These are phyloP conservation scores for Euptelea pleiosperma DNA, from an alignment of 164 flowering plant genomes.

Conservation along the genomic window DNA sequence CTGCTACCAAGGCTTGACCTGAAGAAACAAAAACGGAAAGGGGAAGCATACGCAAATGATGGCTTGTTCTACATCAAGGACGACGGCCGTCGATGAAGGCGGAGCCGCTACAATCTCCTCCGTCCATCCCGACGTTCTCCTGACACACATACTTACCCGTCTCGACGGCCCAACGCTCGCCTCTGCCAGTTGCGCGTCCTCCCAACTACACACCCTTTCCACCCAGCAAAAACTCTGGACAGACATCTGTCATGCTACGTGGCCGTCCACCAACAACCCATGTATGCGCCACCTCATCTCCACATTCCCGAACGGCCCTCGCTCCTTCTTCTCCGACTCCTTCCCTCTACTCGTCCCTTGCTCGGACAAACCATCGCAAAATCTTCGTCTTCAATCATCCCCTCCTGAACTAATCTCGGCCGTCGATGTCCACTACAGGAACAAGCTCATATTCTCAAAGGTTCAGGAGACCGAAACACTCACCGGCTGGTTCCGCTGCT, in stretches of 20 bases:
- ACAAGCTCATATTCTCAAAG: conserved; percentile 39
- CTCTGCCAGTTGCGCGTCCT: conserved; percentile 45
- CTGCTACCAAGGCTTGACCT: too few relatives aligned
- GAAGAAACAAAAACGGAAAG: too few relatives aligned
- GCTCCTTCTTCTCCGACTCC: conserved; percentile 69
- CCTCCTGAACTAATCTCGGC: conserved; percentile 49
- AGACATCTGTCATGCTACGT: conserved; percentile 41
- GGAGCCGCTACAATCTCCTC: conserved; percentile 11
- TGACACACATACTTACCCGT: conserved; percentile 56
- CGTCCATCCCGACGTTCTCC: conserved; percentile 47
- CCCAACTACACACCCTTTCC: conserved; percentile 39
- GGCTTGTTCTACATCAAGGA: not conserved
- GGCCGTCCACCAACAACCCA: conserved; percentile 59
- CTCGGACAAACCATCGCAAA: not conserved
- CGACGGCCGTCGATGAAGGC: not conserved
- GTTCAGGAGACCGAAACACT: conserved; percentile 38
- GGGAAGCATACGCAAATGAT: too few relatives aligned
- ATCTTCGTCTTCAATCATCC: not conserved
- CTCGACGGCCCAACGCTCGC: conserved; percentile 67
- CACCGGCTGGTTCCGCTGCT: conserved; percentile 43
- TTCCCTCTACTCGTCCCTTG: conserved; percentile 34
- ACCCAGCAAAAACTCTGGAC: conserved; percentile 53
- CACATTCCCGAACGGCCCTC: conserved; percentile 51
- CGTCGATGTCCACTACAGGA: conserved; percentile 56
- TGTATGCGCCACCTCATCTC: conserved; percentile 35